A percentile compares a stretch with the other conserved stretches of the same genome.
phyloP scores from a whole-genome alignment of 2,329 filamentous ascomycete species.

The Juglanconis oblonga region DNA sequence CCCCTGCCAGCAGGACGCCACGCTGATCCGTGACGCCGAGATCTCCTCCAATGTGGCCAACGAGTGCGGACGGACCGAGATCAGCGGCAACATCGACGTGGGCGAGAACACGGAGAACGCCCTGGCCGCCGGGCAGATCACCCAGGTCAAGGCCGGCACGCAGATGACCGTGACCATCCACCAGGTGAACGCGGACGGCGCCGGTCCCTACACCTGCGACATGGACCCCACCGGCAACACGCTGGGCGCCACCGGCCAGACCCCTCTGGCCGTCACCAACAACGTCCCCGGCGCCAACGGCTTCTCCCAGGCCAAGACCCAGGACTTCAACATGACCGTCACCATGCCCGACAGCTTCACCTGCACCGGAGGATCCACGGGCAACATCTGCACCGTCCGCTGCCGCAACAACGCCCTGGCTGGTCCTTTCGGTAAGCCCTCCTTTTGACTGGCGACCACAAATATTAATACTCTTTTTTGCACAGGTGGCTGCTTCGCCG shows the following conservation, averaged over 20 bases:
- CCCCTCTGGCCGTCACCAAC: constrained; percentile 49
- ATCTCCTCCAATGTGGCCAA: constrained; percentile 51
- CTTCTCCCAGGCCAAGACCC: constrained; percentile 52
- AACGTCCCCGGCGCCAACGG: constrained; percentile 57
- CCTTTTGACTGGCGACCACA: too few species aligned
- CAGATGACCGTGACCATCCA: constrained; percentile 42
- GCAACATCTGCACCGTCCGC: constrained; percentile 56
- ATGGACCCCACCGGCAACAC: constrained; percentile 43
- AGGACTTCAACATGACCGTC: constrained; percentile 54
- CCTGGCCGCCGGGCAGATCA: constrained; percentile 41
- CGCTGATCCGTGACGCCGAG: constrained; percentile 59
- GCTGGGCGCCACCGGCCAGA: constrained; percentile 29
- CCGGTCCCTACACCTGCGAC: constrained; percentile 49
- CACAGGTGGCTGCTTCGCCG: constrained; percentile 47
- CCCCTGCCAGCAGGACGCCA: constrained; percentile 64
- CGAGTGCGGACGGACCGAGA: constrained; percentile 60
- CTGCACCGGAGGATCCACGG: constrained; percentile 52
- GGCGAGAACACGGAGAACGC: constrained; percentile 50
- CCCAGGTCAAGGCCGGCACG: constrained; percentile 43
- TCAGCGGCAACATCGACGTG: constrained; percentile 57
- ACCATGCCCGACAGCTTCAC: constrained; percentile 44
- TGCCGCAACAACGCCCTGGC: constrained; percentile 57
- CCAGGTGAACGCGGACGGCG: constrained; percentile 48
- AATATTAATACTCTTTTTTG: too few species aligned
- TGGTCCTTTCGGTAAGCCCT: constrained; percentile 40